These are phyloP conservation scores for Pyrenula aspistea DNA, from an alignment of 495 filamentous ascomycete genomes.

Conservation along the genomic window DNA sequence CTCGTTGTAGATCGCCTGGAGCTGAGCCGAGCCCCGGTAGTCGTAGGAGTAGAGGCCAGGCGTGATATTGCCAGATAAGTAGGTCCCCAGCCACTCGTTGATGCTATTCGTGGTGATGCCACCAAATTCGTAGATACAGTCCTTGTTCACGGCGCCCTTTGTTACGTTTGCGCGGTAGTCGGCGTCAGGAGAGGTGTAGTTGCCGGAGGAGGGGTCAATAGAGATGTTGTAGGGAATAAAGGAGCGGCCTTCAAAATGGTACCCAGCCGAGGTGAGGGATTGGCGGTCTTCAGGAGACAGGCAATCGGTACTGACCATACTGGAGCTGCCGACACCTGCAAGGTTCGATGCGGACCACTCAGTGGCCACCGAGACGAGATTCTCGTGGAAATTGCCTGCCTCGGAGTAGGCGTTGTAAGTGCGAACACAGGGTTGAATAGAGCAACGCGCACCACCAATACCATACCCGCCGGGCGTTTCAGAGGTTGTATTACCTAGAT, in stretches of 20 bases:
- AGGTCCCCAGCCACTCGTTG: background rate
- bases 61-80: background rate
- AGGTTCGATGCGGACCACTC: background rate
- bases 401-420: background rate
- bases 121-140: background rate
- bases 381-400: background rate
- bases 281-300: background rate
- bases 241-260: background rate
- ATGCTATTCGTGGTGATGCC: background rate
- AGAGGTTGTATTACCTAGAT: background rate
- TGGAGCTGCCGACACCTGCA: background rate
- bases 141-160: background rate
- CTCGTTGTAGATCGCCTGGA: constrained; percentile 1
- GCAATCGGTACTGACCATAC: background rate
- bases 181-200: background rate
- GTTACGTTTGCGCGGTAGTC: background rate
- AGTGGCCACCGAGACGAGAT: background rate
- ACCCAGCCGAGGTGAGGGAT: background rate
- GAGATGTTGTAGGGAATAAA: background rate
- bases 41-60: background rate
- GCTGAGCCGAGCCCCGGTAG: background rate
- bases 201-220: background rate
- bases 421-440: background rate
- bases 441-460: background rate
- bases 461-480: background rate